Evolutionary conservation across 2,329 filamentous ascomycete species (phyloP).

Genomic region (Exophiala dermatitidis): DNA sequence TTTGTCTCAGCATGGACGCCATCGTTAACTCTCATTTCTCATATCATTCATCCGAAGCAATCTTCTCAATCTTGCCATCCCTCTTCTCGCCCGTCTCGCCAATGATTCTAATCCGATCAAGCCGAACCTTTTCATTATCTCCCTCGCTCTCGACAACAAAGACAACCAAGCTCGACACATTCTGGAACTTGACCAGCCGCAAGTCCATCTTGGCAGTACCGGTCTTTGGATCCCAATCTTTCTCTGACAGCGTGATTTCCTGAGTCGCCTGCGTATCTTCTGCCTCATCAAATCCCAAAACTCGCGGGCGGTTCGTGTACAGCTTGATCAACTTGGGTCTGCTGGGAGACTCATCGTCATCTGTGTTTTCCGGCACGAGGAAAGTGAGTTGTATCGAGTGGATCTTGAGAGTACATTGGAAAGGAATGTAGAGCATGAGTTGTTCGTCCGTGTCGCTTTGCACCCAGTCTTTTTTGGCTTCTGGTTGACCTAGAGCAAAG

Average conservation of each 20-base stretch:
- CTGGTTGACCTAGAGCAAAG: conserved; percentile 41
- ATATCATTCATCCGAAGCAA: conserved; percentile 57
- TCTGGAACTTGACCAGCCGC: conserved; percentile 96
- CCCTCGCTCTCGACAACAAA: conserved; percentile 84
- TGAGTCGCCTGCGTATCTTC: conserved; percentile 80
- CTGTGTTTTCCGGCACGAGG: conserved; percentile 47
- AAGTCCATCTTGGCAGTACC: conserved; percentile 66
- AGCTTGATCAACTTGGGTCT: conserved; percentile 76
- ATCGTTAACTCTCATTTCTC: neutral
- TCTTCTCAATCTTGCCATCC: conserved; percentile 90
- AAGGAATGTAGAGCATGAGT: conserved; percentile 84
- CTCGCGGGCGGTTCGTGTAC: conserved; percentile 81
- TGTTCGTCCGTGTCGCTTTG: conserved; percentile 97
- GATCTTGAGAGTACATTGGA: conserved; percentile 79
- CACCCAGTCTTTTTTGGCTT: conserved; percentile 67
- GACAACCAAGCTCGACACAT: conserved; percentile 74
- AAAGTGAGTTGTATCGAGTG: conserved; percentile 85
- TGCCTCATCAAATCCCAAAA: conserved; percentile 90
- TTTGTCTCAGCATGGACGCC: conserved; percentile 9
- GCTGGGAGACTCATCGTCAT: conserved; percentile 63
- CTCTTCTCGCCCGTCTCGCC: conserved; percentile 88
- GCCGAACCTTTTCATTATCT: conserved; percentile 73
- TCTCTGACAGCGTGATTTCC: conserved; percentile 62
- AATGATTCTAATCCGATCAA: conserved; percentile 58
- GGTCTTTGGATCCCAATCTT: conserved; percentile 70